These are phyloP conservation scores for Cladosporium sphaerospermum DNA, from an alignment of 2,329 filamentous ascomycete species.

Conservation along the genomic window DNA sequence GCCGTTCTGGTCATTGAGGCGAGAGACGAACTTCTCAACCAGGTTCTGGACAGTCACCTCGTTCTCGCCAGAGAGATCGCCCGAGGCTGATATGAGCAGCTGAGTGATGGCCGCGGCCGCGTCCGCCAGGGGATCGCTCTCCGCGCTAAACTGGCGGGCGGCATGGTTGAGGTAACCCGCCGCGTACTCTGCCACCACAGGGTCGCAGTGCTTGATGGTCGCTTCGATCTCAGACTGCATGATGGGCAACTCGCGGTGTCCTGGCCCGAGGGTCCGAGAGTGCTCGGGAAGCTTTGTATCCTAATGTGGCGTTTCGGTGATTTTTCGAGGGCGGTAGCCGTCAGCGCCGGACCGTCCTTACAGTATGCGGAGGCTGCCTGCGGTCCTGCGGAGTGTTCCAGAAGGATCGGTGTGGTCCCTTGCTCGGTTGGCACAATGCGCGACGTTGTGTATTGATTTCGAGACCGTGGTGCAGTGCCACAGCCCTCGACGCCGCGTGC, in stretches of 20 bases:
- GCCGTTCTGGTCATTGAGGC: constrained; percentile 68
- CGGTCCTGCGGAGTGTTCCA: constrained; percentile 6
- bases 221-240: constrained; percentile 35
- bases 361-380: background rate
- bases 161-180: constrained; percentile 93
- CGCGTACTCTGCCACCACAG: constrained; percentile 34
- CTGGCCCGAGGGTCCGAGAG: background rate
- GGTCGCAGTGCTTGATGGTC: constrained; percentile 31
- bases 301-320: constrained; percentile 3
- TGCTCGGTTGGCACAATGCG: background rate
- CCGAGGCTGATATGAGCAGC: constrained; percentile 87
- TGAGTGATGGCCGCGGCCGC: constrained; percentile 81
- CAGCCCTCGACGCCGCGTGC: background rate
- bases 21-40: constrained; percentile 83
- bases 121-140: constrained; percentile 74
- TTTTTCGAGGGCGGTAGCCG: background rate
- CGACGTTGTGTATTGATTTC: background rate
- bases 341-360: too few species aligned
- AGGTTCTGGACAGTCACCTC: constrained; percentile 74
- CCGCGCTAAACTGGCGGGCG: constrained; percentile 72
- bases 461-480: background rate
- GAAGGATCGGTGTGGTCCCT: constrained; percentile 2
- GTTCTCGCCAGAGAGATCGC: constrained; percentile 64
- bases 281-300: constrained; percentile 4
- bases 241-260: background rate